Evolutionary conservation across 139 green algal species (phyloP).

Genomic region (Pleodorina starrii): DNA sequence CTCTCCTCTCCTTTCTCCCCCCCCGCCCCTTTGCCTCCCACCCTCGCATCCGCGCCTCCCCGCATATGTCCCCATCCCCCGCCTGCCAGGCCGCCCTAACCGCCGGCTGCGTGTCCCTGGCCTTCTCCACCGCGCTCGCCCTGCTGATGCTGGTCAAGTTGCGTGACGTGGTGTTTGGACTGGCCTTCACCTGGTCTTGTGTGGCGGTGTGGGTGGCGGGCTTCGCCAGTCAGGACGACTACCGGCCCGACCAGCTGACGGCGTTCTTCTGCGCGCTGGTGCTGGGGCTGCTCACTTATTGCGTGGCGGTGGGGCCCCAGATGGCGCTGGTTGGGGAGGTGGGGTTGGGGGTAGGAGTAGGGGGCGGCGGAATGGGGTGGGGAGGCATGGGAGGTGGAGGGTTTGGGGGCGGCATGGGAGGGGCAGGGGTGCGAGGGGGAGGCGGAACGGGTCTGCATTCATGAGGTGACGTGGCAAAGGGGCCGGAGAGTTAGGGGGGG

Average conservation of each 20-base stretch:
- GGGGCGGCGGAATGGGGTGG: background rate
- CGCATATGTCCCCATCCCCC: background rate
- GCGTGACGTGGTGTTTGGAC: constrained; percentile 8
- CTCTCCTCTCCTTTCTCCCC: background rate
- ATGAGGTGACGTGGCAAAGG: background rate
- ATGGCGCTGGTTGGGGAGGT: background rate
- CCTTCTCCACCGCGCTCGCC: background rate
- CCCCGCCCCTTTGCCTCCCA: background rate
- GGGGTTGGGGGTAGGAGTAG: background rate
- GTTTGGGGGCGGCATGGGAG: background rate
- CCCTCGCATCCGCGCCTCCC: background rate
- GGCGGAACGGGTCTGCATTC: background rate
- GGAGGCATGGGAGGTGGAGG: background rate
- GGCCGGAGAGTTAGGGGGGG: background rate
- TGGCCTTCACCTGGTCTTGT: constrained; percentile 19
- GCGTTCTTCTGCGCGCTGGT: constrained; percentile 36
- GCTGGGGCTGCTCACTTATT: background rate
- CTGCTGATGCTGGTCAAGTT: constrained; percentile 3
- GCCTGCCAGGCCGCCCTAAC: background rate
- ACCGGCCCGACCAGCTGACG: constrained; percentile 19
- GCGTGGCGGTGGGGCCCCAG: constrained; percentile 13
- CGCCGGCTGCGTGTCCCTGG: constrained; percentile 11
- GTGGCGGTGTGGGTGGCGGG: constrained; percentile 24
- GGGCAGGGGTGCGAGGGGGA: background rate
- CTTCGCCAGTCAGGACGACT: background rate